Evolutionary conservation across 129 eudicot species (phyloP).

Genomic region (Centella asiatica): DNA sequence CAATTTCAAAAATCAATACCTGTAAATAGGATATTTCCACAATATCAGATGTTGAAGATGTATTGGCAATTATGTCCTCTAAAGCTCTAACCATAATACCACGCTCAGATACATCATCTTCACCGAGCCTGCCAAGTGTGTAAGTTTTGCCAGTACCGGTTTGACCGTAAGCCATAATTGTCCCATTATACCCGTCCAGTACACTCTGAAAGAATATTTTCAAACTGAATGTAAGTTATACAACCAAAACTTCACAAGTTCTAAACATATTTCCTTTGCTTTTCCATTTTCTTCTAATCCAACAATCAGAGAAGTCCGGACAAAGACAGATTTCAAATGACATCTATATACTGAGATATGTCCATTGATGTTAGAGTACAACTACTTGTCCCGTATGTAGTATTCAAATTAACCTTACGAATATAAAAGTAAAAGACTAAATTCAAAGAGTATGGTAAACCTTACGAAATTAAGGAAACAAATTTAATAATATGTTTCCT

Average conservation of each 20-base stretch:
- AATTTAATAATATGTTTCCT: background rate
- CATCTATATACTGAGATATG: conserved; percentile 1
- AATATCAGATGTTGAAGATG: conserved; percentile 53
- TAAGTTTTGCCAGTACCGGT: conserved; percentile 97
- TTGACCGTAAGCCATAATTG: conserved; percentile 99
- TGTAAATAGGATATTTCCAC: conserved; percentile 85
- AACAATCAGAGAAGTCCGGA: background rate
- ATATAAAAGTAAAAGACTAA: too few species aligned
- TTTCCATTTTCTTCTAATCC: background rate
- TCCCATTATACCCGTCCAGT: conserved; percentile 90
- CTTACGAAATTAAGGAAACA: background rate
- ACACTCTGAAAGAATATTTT: conserved; percentile 66
- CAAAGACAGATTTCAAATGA: background rate
- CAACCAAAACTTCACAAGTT: background rate
- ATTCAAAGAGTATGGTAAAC: background rate
- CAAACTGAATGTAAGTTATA: conserved; percentile 8
- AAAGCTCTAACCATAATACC: conserved; percentile 98
- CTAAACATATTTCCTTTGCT: too few species aligned
- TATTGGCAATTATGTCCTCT: conserved; percentile 68
- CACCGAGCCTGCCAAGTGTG: conserved; percentile 85
- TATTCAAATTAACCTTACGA: background rate
- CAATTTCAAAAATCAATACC: conserved; percentile 39
- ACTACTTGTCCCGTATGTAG: background rate
- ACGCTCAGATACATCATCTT: conserved; percentile 77
- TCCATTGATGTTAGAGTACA: background rate